Base-by-base conservation (phyloP, 2,329 filamentous ascomycete species). In the Lojkania enalia region DNA sequence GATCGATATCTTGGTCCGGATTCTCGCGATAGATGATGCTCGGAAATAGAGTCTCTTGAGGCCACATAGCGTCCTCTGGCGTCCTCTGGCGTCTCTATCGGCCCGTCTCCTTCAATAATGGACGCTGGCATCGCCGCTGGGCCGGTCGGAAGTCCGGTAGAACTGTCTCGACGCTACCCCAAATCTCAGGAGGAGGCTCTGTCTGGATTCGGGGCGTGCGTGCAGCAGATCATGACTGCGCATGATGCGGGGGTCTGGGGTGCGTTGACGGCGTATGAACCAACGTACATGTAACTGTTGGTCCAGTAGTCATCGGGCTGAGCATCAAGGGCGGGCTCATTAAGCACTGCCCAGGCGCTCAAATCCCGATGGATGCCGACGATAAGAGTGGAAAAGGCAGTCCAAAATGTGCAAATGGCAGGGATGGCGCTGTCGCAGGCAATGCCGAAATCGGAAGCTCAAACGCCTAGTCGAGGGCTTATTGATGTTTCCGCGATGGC, bases 211-310 rank as follows among this genome's bases (percentile, higher is more conserved):
- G 39, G 46, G 44, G 27, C 20, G 27, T 39, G 46, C 46, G 30
- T 30, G 47, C 37, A 35, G 48, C 51, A 50, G 43, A 47, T 50
- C 41, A 45, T 47, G 38, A 23, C 41, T n/a, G 20, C 46, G 51
- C 53, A 56, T 52, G 42, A 56, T 57, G 54, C 45, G 47, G 51
- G 51, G 49, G 48, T 57, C 47, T 55, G 54, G 54, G 54, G 54
- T 57, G 49, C 54, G 54, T 45, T 39, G 23, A 21, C 33, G 19
- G 16, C 38, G 18, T 19, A n/a, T n/a, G n/a, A n/a, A n/a, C n/a
- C n/a, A n/a, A n/a, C n/a, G n/a, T n/a, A n/a, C n/a, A n/a, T 15
- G 14, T 15, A 33, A 9, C 14, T 15, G 7, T 15, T 33, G 30
- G 30, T 15, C 30, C 30, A 33, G 30, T 33, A 9, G 14, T 6